Evolutionary conservation across 768 basidiomycete species (phyloP), one percentile per base, ranked within the genome.

Genomic region (Lentinula detonsa): DNA sequence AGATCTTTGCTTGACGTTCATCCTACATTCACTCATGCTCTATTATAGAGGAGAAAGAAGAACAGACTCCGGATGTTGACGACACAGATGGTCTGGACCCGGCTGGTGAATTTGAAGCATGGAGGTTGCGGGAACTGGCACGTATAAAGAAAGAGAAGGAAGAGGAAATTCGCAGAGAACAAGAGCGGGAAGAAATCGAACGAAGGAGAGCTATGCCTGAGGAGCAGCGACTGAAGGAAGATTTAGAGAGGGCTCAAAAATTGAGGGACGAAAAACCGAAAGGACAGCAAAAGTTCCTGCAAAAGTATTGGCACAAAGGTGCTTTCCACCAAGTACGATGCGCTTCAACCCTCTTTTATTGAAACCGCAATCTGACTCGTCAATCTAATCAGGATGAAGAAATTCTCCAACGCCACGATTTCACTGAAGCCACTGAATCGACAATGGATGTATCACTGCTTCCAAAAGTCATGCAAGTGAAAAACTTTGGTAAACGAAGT

Each of bases 261-360:
- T 75, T 83, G 35, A 81, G 97, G 60, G 88, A 88, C 59, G 92
- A 91, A 58, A 96, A 95, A 74, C 91, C 92, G 1, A 91, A 97
- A 70, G 93, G 92, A 3, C 82, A 91, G 64, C 91, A 94, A 70
- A 91, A 86, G 69, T 98, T 98, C 75, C 73, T 98, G 64, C 95
- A 98, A 72, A 98, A 97, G 74, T 99, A 97, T 72, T 98, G 94
- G 87, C 97, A 99, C 78, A 98, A 96, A 74, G 97, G 97, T 67
- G 97, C 96, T 62, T 99, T 98, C 80, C 94, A 97, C 72, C 93
- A 95, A 83, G 95, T 91, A 62, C 35, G 10, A 45, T 62, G 39
- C 33, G 61, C 10, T 13, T 8, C 6, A 9, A 18, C 51, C n/a
- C 59, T 48, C 16, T 23, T 4, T 39, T 9, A 43, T 16, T 16